Base-by-base conservation (phyloP, 768 basidiomycete genomes). In the Heimioporus sp. region DNA sequence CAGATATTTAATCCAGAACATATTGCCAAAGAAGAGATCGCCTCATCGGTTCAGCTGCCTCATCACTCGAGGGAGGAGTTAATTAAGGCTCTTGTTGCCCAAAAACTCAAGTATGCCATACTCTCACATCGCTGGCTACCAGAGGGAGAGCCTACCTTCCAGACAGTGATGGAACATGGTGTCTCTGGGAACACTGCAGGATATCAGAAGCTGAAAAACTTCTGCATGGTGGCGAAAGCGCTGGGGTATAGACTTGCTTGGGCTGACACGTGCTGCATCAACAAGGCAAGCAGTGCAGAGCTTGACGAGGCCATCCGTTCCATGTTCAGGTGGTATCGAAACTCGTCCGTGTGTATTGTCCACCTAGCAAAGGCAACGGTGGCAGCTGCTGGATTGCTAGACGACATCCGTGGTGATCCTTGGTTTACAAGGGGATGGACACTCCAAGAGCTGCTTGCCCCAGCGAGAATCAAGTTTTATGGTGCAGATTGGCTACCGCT, bases 251-350 rank as follows among this genome's bases (percentile, higher is more conserved):
- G 19, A 8, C 43, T 60, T 3, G 66, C 52, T 37, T 66, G 64
- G 65, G 55, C 54, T 6, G 66, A 68, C 28, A 64, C 66, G 0
- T 59, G 55, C 17, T 67, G 65, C 43, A 62, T 68, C 36, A 51
- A 67, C 24, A 67, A 61, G n/a, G 41, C 43, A 11, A 65, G 66
- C 46, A 67, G 66, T 15, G 57, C 66, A 12, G 66, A 68, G 17
- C 62, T 68, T 11, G 62, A 64, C 20, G 66, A 67, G 45, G 59
- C 66, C 28, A 64, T 67, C n/a, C 62, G 62, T 12, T 55, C 66
- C 35, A 65, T 66, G 65, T 59, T 59, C 49, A 54, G 46, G 28
- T 59, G 58, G 58, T 59, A 66, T 16, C 55, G 64, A 36, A 54
- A 58, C 28, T 51, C 65, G 9, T 32, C 60, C 3, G 45, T 67